A percentile compares a stretch with the other conserved stretches of the same genome.
Evolutionary conservation across 306 rosid species (phyloP).

Genomic region (Malus orientalis): DNA sequence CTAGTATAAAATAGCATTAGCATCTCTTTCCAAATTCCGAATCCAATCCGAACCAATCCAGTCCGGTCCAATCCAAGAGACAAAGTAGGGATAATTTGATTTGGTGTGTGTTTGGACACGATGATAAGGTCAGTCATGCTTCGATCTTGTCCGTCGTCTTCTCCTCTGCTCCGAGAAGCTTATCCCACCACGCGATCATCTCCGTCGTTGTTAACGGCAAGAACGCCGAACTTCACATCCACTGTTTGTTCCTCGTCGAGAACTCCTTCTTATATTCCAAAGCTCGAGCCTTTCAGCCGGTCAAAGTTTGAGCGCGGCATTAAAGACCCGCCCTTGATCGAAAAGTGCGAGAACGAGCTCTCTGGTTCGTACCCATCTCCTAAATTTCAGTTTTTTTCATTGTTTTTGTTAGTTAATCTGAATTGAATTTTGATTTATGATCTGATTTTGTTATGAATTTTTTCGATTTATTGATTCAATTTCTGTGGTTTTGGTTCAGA

Average conservation of each 20-base stretch:
- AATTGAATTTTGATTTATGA: neutral
- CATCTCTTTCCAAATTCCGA: neutral
- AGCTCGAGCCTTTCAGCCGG: slow-evolving; percentile 84
- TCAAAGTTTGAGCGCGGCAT: slow-evolving; percentile 48
- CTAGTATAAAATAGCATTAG: neutral
- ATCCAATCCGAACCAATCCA: neutral
- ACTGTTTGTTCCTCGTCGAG: slow-evolving; percentile 45
- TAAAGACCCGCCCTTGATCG: slow-evolving; percentile 64
- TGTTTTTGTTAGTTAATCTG: neutral
- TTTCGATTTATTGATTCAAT: neutral
- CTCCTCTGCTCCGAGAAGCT: slow-evolving; percentile 30
- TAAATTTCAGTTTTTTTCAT: neutral
- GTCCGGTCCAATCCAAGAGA: neutral
- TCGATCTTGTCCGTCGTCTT: slow-evolving; percentile 26
- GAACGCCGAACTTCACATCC: slow-evolving; percentile 19
- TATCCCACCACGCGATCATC: neutral
- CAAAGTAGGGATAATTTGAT: too few relatives aligned
- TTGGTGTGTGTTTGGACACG: neutral
- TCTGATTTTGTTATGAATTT: neutral
- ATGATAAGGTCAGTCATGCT: slow-evolving; percentile 40
- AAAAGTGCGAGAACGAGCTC: slow-evolving; percentile 67
- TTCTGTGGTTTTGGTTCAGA: slow-evolving; percentile 25
- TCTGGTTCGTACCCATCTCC: slow-evolving; percentile 27
- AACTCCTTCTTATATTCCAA: slow-evolving; percentile 51
- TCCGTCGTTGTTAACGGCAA: neutral